Evolutionary conservation across 2,329 filamentous ascomycete species (phyloP).

Genomic region (Chaetomiaceae sp.): DNA sequence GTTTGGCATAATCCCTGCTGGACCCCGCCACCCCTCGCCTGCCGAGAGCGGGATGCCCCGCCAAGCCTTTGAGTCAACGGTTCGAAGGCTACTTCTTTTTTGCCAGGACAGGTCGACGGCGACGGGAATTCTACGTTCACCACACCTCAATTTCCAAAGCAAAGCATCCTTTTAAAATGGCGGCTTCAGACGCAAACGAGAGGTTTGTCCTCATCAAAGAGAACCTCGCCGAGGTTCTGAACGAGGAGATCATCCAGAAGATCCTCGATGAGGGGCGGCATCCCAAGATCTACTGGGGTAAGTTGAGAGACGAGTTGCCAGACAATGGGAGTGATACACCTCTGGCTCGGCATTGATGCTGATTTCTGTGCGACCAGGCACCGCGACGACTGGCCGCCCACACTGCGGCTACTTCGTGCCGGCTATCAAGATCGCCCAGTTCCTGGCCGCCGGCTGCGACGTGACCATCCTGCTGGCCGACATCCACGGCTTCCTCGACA

Average conservation of each 20-base stretch:
- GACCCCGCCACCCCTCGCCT: conserved; percentile 12
- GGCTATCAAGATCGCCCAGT: conserved; percentile 82
- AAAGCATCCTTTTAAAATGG: conserved; percentile 10
- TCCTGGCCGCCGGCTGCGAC: conserved; percentile 77
- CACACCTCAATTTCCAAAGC: not conserved
- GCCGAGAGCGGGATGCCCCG: conserved; percentile 11
- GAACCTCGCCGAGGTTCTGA: conserved; percentile 76
- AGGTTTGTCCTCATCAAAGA: conserved; percentile 64
- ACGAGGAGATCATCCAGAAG: conserved; percentile 74
- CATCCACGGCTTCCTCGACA: conserved; percentile 71
- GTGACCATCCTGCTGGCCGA: conserved; percentile 73
- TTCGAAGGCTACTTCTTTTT: conserved; percentile 7
- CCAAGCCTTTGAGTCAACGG: conserved; percentile 15
- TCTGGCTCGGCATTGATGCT: not conserved
- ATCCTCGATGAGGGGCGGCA: conserved; percentile 64
- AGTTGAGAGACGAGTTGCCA: conserved; percentile 21
- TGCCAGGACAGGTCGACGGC: not conserved
- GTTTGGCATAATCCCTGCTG: not conserved
- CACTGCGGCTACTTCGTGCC: conserved; percentile 88
- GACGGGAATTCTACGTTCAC: not conserved
- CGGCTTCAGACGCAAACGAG: conserved; percentile 30
- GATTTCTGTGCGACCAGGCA: conserved; percentile 43
- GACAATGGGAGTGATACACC: not conserved
- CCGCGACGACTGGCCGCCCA: conserved; percentile 77
- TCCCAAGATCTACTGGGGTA: conserved; percentile 79